Base-by-base conservation (phyloP, 2,329 filamentous ascomycete species). In the Penicillium griseofulvum region DNA sequence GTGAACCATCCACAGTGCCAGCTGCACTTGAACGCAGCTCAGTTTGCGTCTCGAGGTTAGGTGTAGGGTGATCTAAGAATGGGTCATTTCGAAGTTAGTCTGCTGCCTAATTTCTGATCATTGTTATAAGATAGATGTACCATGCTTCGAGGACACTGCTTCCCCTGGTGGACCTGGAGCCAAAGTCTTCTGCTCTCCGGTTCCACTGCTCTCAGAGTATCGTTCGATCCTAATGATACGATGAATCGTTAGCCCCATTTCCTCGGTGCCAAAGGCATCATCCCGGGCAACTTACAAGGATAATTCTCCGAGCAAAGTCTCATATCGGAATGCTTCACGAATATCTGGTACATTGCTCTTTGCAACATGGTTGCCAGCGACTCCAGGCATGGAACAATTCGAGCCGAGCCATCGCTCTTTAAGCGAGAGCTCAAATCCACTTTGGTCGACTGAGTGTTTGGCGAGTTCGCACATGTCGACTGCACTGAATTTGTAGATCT, bases 391-490 rank as follows among this genome's bases (percentile, higher is more conserved):
- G 68, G 89, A 81, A 71, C 87, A 97, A 60, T 89, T 84, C 31
- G 82, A 79, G 3, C 94, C 94, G 5, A 99, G 79, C 93, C 93
- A 99, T 72, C 91, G 86, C 68, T 92, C 86, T 76, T 99, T 99
- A 67, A 97, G 81, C 12, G 86, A 83, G 65, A 89, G 81, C 71
- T 99, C 94, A 68, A 96, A 99, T 7, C 94, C 94, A 71, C 91
- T 96, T 72, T 99, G 94, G 65, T 88, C 86, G 38, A 99, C 94
- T 10, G 91, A 96, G 71, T 97, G 93, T 76, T 96, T 96, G 24
- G 94, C 94, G 54, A 99, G 76, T 76, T 99, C 94, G 70, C 94
- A 97, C 94, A 99, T 99, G 68, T 99, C 94, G 4, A 97, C 92
- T 0, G 93, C 89, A 68, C 87, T 95, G 37, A 99, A 84, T 76